These are phyloP conservation scores for Mallotus repandus DNA, from an alignment of 441 rosid species.

Conservation along the genomic window DNA sequence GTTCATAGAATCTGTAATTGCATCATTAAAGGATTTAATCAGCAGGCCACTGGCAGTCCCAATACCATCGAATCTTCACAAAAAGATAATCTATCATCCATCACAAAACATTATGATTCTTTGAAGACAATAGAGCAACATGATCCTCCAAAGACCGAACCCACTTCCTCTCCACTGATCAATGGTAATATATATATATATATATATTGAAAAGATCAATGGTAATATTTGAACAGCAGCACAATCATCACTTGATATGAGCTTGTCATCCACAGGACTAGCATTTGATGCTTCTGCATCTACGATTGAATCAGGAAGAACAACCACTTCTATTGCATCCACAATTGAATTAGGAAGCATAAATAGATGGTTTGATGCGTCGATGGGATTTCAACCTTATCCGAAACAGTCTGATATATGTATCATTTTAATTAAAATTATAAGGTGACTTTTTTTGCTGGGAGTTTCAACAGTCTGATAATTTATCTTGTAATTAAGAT, in stretches of 20 bases:
- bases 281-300: constrained; percentile 32
- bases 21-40: constrained; percentile 66
- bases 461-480: constrained; percentile 13
- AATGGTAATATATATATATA: constrained; percentile 21
- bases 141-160: constrained; percentile 31
- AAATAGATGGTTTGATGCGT: constrained; percentile 83
- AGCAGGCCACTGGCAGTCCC: constrained; percentile 27
- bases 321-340: constrained; percentile 37
- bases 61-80: constrained; percentile 36
- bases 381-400: constrained; percentile 81
- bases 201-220: no score
- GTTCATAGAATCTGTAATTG: constrained; percentile 84
- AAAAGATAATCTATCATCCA: constrained; percentile 29
- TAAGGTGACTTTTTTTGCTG: neutral
- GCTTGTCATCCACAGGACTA: constrained; percentile 27
- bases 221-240: constrained; percentile 27
- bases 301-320: constrained; percentile 29
- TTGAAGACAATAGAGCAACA: constrained; percentile 25
- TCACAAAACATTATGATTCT: constrained; percentile 25
- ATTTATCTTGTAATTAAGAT: constrained; percentile 50
- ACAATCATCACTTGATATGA: constrained; percentile 40
- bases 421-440: constrained; percentile 39
- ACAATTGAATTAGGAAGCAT: constrained; percentile 31
- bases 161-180: constrained; percentile 26
- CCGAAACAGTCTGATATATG: constrained; percentile 45